phyloP scores from a whole-genome alignment of 108 stramenopile genomes.

The Skeletonema costatum region DNA sequence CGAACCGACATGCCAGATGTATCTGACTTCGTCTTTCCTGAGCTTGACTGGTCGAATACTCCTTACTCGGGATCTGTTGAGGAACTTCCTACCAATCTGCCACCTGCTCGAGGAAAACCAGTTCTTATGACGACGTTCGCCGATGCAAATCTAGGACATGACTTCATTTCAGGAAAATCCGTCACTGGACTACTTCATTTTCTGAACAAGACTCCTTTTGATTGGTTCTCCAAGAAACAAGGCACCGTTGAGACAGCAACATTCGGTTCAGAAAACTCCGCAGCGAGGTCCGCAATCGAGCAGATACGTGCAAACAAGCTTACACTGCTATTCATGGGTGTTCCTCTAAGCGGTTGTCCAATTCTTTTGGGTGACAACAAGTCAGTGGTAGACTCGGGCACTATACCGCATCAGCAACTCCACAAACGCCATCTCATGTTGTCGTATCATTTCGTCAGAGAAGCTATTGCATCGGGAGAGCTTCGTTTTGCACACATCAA shows the following conservation, averaged over 20 bases:
- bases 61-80: no score
- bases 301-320: constrained; percentile 1
- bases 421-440: no score
- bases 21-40: no score
- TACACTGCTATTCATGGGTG: background rate
- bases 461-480: no score
- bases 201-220: constrained; percentile 7
- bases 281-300: constrained; percentile 11
- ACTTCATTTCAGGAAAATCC: background rate
- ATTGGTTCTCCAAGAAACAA: constrained; percentile 15
- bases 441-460: no score
- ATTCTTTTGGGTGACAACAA: no score
- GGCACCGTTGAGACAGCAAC: constrained; percentile 33
- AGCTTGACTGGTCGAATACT: no score
- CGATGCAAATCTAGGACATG: constrained; percentile 39
- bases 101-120: constrained; percentile 14
- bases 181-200: constrained; percentile 4
- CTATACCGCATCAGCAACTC: no score
- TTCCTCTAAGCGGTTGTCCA: no score
- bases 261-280: background rate
- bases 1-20: no score
- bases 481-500: no score
- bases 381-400: no score
- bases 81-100: background rate
- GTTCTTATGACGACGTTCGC: constrained; percentile 20